Base-by-base conservation (phyloP, 345 rosid genomes). In the Linum lewisii region DNA sequence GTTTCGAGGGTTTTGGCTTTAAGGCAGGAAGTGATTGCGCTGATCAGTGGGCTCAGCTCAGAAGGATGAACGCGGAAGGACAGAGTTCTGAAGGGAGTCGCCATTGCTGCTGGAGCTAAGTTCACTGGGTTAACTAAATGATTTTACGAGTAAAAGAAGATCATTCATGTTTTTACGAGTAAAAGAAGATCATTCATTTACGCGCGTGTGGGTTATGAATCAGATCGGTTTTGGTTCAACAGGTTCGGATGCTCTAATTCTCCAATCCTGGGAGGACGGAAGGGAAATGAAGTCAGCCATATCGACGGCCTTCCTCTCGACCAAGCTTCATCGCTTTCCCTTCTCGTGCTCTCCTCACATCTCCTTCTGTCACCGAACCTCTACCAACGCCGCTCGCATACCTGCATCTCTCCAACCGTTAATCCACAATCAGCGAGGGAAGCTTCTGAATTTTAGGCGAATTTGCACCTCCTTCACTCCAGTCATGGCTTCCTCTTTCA, bases 401-500 rank as follows among this genome's bases (percentile, higher is more conserved):
- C 11, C 47, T 14, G 18, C 9, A 16, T 42, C 13, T 42, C 15
- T 42, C 47, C 47, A 42, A 16, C 47, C 15, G 4, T 42, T 16
- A 1, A 16, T 7, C 2, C 15, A 42, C 15, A 42, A 11, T 42
- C 18, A 11, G 15, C 47, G 47, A 11, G 47, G 47, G 15, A 42
- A 16, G 4, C 16, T 11, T 42, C 47, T 11, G 47, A 42, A 42
- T 42, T 42, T 42, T 14, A 42, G 47, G 47, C 15, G 47, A 42
- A 42, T 42, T 42, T 3, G 18, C 47, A 42, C 47, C 16, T 42
- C 14, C 4, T 42, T 42, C 47, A 42, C 47, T 36, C 61, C 44
- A 23, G 57, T 57, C 15, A 72, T 72, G 75, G 57, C 70, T 18
- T 68, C 89, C 19, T 79, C 89, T 69, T 89, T 83, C 82, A 83